A percentile compares a stretch with the other conserved stretches of the same genome.
These are phyloP conservation scores for Triticum turgidum DNA, from an alignment of 176 grass and related monocot species.

Conservation along the genomic window DNA sequence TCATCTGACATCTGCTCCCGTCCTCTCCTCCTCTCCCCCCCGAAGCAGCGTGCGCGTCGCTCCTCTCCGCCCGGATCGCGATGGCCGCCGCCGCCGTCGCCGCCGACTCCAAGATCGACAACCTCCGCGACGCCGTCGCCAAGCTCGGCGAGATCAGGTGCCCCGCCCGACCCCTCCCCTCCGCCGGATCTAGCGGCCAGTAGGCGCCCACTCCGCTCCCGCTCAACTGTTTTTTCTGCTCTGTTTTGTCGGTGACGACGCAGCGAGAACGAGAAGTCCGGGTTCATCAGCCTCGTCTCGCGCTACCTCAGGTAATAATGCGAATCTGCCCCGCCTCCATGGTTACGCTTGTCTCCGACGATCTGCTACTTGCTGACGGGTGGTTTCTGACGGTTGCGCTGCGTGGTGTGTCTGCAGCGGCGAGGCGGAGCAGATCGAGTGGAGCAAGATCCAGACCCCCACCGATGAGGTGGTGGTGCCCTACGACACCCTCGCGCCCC, in stretches of 20 bases:
- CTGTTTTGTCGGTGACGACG: constrained; percentile 14
- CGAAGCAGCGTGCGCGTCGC: constrained; percentile 1
- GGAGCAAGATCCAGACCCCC: constrained; percentile 98
- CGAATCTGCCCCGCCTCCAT: neutral
- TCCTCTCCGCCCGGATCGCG: constrained; percentile 25
- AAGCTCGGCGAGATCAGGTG: constrained; percentile 85
- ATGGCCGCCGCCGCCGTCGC: constrained; percentile 45
- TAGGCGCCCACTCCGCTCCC: neutral
- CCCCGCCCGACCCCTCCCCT: neutral
- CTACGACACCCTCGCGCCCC: constrained; percentile 58
- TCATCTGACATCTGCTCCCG: constrained; percentile 47
- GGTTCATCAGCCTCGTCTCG: constrained; percentile 82
- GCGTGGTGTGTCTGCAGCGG: constrained; percentile 29
- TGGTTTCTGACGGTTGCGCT: constrained; percentile 12
- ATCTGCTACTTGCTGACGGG: no score
- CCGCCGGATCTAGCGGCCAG: neutral
- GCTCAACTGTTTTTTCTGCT: neutral
- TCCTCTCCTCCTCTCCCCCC: constrained; percentile 1
- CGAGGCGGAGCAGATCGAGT: constrained; percentile 92
- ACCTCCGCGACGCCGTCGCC: constrained; percentile 51
- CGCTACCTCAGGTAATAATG: constrained; percentile 86
- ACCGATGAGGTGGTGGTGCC: constrained; percentile 92
- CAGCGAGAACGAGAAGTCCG: constrained; percentile 93
- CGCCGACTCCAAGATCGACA: constrained; percentile 58
- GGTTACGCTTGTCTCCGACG: no score